Conservation (phyloP, 2,329 filamentous ascomycete species). For the Talaromyces albobiverticillius region DNA sequence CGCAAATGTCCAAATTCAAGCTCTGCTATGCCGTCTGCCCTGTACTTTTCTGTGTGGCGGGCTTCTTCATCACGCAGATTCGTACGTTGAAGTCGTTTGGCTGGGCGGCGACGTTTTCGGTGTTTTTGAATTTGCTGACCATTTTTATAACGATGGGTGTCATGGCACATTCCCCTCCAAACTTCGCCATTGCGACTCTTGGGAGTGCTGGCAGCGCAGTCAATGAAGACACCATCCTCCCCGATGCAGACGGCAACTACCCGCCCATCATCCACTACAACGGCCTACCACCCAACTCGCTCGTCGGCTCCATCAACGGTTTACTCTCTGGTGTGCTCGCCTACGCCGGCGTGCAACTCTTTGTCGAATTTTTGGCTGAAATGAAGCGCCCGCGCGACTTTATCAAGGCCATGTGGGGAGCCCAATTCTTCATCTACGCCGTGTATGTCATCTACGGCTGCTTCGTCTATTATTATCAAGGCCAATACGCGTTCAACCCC, state of each 20-base stretch:
- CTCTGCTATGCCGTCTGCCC: conserved; percentile 55
- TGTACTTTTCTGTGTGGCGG: conserved; percentile 49
- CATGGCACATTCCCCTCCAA: conserved; percentile 49
- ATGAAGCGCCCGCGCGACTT: conserved; percentile 51
- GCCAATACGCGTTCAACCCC: conserved; percentile 35
- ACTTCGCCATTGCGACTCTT: conserved; percentile 37
- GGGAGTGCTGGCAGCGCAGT: conserved; percentile 27
- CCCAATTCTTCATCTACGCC: conserved; percentile 48
- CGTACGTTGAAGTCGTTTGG: conserved; percentile 54
- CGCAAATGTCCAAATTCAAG: conserved; percentile 49
- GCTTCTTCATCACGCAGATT: conserved; percentile 56
- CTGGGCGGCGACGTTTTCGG: conserved; percentile 55
- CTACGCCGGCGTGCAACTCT: conserved; percentile 59
- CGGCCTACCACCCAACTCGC: conserved; percentile 41
- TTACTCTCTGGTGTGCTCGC: conserved; percentile 55
- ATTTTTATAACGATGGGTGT: conserved; percentile 58
- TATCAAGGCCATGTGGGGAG: conserved; percentile 46
- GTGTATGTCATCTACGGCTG: conserved; percentile 50
- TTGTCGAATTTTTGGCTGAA: conserved; percentile 57
- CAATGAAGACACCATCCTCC: conserved; percentile 23
- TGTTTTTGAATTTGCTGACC: conserved; percentile 56
- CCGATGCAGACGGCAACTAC: conserved; percentile 26
- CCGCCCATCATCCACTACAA: conserved; percentile 39
- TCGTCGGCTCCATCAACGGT: conserved; percentile 49
- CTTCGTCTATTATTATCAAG: conserved; percentile 48